Base-by-base conservation (phyloP, 352 stramenopile species). In the Globisporangium irregulare region DNA sequence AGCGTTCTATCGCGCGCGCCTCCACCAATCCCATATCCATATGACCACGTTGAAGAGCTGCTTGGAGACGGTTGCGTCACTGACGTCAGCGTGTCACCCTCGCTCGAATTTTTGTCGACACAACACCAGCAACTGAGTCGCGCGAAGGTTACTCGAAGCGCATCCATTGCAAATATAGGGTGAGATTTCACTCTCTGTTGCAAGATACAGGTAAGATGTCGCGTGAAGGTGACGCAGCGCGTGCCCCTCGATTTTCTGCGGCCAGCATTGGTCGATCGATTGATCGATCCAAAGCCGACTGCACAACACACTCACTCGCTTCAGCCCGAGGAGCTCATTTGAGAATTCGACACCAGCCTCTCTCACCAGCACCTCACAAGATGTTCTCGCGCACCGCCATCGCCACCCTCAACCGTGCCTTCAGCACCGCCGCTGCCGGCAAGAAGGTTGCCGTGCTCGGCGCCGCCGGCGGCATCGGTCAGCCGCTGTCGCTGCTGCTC, bases 401-500 rank as follows among this genome's bases (percentile, higher is more conserved):
- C 57, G 69, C 74, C 15, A 67, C 67, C 64, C 62, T 73, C 22
- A 64, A 64, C 67, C 76, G 74, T 57, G 72, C 82, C 48, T 94
- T 81, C 79, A 90, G 82, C 65, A 82, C 80, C 53, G 76, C 75
- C 72, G 62, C 76, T 14, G 83, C 73, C 63, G 77, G 84, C 66
- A 89, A 93, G 74, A 94, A 94, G 75, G 86, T 94, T 57, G 83
- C 87, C 20, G 87, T 93, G 58, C 77, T 95, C 38, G 98, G 97
- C 66, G 98, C 98, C 22, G 93, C 96, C 24, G 98, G 98, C 58
- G 98, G 98, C 69, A 99, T 99, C 74, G 98, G 98, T 64, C 98
- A 99, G 81, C 97, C 97, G 50, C 87, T 99, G 63, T 99, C 94
- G 70, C 89, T 99, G 29, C 84, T 99, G 58, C 89, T 99, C 71